phyloP scores from a whole-genome alignment of 2,329 filamentous ascomycete species.

The Venturia asperata region DNA sequence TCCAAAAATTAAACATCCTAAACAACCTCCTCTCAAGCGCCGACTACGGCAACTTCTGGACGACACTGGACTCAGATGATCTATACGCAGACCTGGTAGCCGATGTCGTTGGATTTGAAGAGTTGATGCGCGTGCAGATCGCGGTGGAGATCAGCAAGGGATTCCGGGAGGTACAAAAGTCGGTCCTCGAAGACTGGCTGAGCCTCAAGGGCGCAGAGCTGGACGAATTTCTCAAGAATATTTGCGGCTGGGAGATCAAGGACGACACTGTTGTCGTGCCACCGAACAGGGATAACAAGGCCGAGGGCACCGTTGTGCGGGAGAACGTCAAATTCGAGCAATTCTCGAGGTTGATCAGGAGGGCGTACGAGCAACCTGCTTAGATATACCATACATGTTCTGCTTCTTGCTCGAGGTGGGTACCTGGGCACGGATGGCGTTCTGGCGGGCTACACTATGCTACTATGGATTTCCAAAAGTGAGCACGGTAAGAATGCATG shows the following conservation, averaged over 20 bases:
- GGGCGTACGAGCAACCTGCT: constrained; percentile 77
- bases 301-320: constrained; percentile 86
- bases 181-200: constrained; percentile 44
- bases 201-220: constrained; percentile 42
- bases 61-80: constrained; percentile 84
- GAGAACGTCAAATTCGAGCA: constrained; percentile 92
- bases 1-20: constrained; percentile 76
- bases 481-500: constrained; percentile 4
- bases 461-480: neutral
- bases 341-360: constrained; percentile 70
- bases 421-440: constrained; percentile 3
- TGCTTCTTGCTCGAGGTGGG: neutral
- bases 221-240: constrained; percentile 43
- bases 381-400: constrained; percentile 21
- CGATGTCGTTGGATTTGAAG: constrained; percentile 92
- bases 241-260: constrained; percentile 77
- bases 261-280: constrained; percentile 64
- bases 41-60: constrained; percentile 90
- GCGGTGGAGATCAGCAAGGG: constrained; percentile 83
- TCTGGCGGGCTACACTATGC: neutral
- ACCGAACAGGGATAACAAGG: constrained; percentile 94
- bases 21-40: constrained; percentile 84
- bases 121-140: constrained; percentile 83
- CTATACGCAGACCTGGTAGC: constrained; percentile 92
- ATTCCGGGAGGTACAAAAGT: constrained; percentile 59